Evolutionary conservation across 495 filamentous ascomycete species (phyloP).

Genomic region (Penicillium silybi): DNA sequence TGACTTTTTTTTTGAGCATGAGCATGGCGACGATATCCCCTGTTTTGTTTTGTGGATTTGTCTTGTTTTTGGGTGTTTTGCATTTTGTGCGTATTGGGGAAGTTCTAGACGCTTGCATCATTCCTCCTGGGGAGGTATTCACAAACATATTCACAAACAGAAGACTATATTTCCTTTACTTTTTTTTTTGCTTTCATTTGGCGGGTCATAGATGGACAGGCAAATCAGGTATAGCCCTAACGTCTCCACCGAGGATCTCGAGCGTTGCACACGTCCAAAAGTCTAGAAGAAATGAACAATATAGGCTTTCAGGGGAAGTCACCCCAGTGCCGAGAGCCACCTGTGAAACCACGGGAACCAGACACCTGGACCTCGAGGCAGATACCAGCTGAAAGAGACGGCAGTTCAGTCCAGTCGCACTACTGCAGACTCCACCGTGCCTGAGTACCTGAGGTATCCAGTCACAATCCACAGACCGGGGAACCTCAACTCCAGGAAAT

Average conservation of each 20-base stretch:
- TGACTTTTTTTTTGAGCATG: slow-evolving; percentile 13
- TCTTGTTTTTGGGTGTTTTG: slow-evolving; percentile 6
- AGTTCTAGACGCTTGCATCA: slow-evolving; percentile 1
- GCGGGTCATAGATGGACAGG: neutral
- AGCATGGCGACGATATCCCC: slow-evolving; percentile 27
- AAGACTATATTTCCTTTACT: neutral
- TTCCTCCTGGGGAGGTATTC: slow-evolving; percentile 2
- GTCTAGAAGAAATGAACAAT: neutral
- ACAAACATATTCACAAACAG: neutral
- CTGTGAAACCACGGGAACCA: slow-evolving; percentile 4
- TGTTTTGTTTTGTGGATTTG: slow-evolving; percentile 14
- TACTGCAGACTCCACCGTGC: slow-evolving; percentile 2
- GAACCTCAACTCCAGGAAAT: too few relatives aligned
- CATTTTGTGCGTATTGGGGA: neutral
- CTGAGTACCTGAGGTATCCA: slow-evolving; percentile 8
- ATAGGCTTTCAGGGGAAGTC: too few relatives aligned
- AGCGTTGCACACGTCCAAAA: neutral
- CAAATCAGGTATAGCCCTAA: slow-evolving; percentile 3
- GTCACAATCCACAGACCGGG: neutral
- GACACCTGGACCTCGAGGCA: slow-evolving; percentile 25
- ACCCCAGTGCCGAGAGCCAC: neutral
- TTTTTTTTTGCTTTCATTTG: neutral
- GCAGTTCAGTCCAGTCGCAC: neutral
- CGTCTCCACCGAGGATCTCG: neutral
- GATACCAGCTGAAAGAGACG: slow-evolving; percentile 19